Evolutionary conservation across 2,329 filamentous ascomycete species (phyloP), one percentile per base, ranked within the genome.

Genomic region (Pseudogymnoascus sp.): DNA sequence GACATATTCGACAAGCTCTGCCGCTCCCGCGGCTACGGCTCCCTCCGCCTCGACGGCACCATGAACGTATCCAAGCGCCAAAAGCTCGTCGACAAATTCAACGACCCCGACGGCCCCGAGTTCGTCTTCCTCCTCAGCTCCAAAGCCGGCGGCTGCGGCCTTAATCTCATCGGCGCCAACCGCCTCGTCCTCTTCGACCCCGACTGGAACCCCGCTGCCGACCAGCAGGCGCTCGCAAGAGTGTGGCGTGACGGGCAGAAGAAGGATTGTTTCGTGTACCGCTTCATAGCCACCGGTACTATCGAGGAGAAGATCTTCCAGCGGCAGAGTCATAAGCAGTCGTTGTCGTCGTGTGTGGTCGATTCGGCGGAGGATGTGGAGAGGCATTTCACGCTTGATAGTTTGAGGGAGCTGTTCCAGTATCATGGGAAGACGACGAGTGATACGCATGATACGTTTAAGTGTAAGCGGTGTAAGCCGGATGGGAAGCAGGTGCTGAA

Each of bases 221-320:
- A 99, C 72, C 95, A 99, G 75, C 95, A 99, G 78, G 95, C 95
- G 3, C 83, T 99, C 31, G 95, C 95, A 36, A 90, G 95, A 79
- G 95, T 99, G 19, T 99, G 95, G 95, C 90, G 95, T 81, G 95
- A 99, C 71, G 95, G 95, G 0, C 95, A 99, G 76, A 97, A 96
- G 82, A 99, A 99, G 74, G 95, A 99, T 72, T 99, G 95, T 73
- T 99, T 99, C 71, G 95, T 99, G 15, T 99, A 99, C 76, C 90
- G 95, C n/a, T 99, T 99, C 78, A 99, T 99, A 71, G 90, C 93
- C 0, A 97, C 96, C 0, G 95, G 95, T 3, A 97, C 93, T 0
- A 99, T 99, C 66, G 95, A 99, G 74, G 95, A 99, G 76, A 99
- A 99, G 78, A 97, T 99, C 69, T 99, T 99, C 78, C 95, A 99